These are phyloP conservation scores for Phytophthora crassamura DNA, from an alignment of 352 stramenopile genomes.

Conservation along the genomic window DNA sequence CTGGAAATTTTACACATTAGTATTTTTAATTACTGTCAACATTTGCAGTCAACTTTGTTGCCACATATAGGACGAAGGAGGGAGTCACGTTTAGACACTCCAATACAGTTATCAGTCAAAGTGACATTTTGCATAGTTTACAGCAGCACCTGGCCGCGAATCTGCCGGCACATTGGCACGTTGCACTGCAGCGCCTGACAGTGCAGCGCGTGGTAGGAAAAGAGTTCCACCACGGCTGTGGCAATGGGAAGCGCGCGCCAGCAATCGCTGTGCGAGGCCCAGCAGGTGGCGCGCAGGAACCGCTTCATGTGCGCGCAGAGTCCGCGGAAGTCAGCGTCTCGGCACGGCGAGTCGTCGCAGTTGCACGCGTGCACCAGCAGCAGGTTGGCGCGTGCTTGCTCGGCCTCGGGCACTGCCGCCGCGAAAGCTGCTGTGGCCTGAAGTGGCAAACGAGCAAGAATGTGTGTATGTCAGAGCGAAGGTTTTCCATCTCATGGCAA, in stretches of 20 bases:
- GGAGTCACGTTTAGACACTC: no score
- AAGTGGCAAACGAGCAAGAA: neutral
- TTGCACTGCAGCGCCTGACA: slow-evolving; percentile 48
- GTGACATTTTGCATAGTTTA: slow-evolving; percentile 3
- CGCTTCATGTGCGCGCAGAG: slow-evolving; percentile 71
- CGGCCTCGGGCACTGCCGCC: slow-evolving; percentile 10
- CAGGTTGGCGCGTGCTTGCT: slow-evolving; percentile 42
- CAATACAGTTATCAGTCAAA: no score
- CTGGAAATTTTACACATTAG: no score
- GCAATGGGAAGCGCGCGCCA: slow-evolving; percentile 52
- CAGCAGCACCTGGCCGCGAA: slow-evolving; percentile 43
- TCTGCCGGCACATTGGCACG: slow-evolving; percentile 50
- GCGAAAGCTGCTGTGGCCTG: slow-evolving; percentile 25
- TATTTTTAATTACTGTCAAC: no score
- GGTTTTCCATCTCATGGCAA: no score
- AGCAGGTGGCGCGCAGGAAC: slow-evolving; percentile 61
- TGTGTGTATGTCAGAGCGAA: no score
- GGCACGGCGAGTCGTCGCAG: slow-evolving; percentile 52
- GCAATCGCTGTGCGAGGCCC: slow-evolving; percentile 59
- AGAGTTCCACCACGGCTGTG: slow-evolving; percentile 46
- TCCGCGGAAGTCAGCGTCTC: slow-evolving; percentile 35
- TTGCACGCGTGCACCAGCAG: slow-evolving; percentile 66
- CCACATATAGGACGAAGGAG: no score
- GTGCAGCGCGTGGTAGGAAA: slow-evolving; percentile 59
- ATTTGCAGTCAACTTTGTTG: no score